These are phyloP conservation scores for Pseudoneurospora amorphoporcata DNA, from an alignment of 495 filamentous ascomycete genomes.

Conservation along the genomic window DNA sequence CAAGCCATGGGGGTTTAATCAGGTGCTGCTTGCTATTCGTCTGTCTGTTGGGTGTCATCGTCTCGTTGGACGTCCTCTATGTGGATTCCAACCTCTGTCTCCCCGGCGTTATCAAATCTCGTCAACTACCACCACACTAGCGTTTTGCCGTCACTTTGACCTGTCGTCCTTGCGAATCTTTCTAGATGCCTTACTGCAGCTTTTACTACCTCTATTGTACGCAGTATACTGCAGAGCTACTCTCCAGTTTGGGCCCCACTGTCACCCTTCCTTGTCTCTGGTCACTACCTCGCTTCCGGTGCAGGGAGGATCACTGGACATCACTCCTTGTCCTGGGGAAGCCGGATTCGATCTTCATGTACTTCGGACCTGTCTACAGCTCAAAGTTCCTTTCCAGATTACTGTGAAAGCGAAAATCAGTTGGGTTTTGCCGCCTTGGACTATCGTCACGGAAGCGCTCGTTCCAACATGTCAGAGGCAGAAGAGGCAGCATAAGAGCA, in stretches of 20 bases:
- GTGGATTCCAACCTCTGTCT: not conserved
- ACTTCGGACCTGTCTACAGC: not conserved
- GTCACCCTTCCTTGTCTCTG: not conserved
- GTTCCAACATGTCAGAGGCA: not conserved
- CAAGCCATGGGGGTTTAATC: not conserved
- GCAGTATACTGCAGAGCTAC: not conserved
- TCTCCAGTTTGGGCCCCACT: not conserved
- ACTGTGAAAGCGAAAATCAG: not conserved
- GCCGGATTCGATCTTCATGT: not conserved
- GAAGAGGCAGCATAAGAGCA: not conserved
- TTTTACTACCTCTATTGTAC: not conserved
- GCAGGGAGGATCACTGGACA: not conserved
- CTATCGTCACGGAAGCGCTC: not conserved
- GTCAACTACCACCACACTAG: not conserved
- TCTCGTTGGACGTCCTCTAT: not conserved
- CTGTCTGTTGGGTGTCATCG: not conserved
- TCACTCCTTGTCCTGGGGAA: not conserved
- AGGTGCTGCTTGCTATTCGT: not conserved
- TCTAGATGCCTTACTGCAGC: not conserved
- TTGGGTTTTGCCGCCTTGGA: not conserved
- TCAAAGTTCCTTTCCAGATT: not conserved
- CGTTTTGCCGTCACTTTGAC: not conserved
- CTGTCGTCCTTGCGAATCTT: not conserved
- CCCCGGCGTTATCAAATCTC: not conserved
- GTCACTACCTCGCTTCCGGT: not conserved